phyloP scores from a whole-genome alignment of 2,329 filamentous ascomycete species.

The Emmonsia crescens region DNA sequence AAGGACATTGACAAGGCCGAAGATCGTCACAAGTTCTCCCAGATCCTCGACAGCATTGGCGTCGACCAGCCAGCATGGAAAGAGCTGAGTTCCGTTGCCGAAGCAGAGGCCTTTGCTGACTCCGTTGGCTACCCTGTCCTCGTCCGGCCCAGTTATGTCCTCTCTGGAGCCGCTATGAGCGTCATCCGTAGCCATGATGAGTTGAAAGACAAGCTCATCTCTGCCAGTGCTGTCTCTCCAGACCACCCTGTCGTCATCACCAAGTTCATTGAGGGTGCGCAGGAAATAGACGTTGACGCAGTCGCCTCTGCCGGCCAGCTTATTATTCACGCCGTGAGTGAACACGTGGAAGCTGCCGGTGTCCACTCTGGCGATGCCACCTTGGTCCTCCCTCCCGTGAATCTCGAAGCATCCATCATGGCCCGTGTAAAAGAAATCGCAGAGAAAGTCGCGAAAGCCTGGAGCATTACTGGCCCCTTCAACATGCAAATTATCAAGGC shows the following conservation, averaged over 20 bases:
- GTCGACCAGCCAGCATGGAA: constrained; percentile 98
- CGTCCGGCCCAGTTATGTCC: constrained; percentile 87
- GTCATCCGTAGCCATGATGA: constrained; percentile 83
- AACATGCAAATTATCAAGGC: constrained; percentile 99
- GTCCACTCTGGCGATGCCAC: constrained; percentile 98
- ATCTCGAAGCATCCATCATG: constrained; percentile 66
- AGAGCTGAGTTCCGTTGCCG: constrained; percentile 80
- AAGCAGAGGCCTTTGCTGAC: constrained; percentile 76
- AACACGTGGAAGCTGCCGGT: constrained; percentile 94
- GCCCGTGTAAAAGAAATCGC: constrained; percentile 90
- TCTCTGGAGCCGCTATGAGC: constrained; percentile 97
- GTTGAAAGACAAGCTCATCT: constrained; percentile 87
- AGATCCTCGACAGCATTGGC: constrained; percentile 91
- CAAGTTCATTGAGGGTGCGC: constrained; percentile 93
- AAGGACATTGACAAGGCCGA: constrained; percentile 95
- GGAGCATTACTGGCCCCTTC: constrained; percentile 95
- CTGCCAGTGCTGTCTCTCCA: constrained; percentile 79
- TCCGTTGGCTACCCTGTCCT: constrained; percentile 87
- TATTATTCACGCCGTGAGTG: constrained; percentile 81
- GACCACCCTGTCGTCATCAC: constrained; percentile 97
- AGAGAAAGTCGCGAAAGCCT: constrained; percentile 89
- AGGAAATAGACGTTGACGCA: constrained; percentile 94
- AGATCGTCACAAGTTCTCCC: constrained; percentile 95
- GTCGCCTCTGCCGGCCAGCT: constrained; percentile 80
- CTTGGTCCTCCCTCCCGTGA: constrained; percentile 76